Evolutionary conservation across 1,139 yeast species (phyloP).

Genomic region (Geotrichum reessii): DNA sequence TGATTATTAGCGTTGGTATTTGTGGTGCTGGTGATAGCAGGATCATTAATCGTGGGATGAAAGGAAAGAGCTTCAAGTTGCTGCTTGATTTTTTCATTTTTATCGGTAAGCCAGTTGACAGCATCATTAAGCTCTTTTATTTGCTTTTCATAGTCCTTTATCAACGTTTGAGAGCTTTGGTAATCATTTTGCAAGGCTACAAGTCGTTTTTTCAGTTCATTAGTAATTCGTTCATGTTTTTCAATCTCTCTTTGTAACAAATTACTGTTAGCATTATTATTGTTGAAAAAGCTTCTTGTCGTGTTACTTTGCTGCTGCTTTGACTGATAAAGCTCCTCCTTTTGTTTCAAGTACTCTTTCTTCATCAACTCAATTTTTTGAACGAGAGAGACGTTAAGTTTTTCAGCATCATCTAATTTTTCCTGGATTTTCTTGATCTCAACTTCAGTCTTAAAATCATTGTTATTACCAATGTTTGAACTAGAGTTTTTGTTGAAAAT

Average conservation of each 20-base stretch:
- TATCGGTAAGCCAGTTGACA: background rate
- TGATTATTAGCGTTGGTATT: background rate
- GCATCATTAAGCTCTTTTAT: background rate
- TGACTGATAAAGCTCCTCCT: background rate
- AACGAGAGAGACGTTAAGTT: slow-evolving; percentile 3
- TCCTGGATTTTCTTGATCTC: background rate
- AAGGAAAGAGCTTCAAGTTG: background rate
- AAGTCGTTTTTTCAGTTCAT: background rate
- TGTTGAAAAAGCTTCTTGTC: background rate
- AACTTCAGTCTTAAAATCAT: background rate
- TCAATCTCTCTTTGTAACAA: background rate
- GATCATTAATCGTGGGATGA: background rate
- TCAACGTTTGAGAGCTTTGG: background rate
- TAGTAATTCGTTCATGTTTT: background rate
- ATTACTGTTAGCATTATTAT: background rate
- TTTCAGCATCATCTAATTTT: slow-evolving; percentile 8
- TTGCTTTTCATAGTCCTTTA: background rate
- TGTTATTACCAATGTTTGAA: background rate
- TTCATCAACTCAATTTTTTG: slow-evolving; percentile 11
- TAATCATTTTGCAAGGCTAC: background rate
- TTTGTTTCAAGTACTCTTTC: slow-evolving; percentile 6
- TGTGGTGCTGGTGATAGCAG: background rate
- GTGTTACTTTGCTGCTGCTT: background rate
- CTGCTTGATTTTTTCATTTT: background rate
- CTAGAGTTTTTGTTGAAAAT: background rate